Evolutionary conservation across 352 stramenopile species (phyloP).

Genomic region (Globisporangium heterothallicum): DNA sequence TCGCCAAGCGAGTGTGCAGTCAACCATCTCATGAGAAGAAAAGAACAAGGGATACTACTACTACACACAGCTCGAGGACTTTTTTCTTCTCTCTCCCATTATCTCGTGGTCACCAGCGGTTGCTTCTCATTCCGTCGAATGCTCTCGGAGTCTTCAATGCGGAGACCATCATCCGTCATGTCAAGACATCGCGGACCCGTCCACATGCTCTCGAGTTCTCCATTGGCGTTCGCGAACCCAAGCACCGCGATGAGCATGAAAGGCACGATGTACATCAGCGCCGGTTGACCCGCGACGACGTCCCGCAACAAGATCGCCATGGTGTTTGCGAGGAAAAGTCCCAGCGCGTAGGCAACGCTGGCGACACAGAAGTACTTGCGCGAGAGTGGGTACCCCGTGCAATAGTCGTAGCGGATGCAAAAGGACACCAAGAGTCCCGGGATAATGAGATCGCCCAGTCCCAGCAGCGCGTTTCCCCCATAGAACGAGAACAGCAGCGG

Average conservation of each 20-base stretch:
- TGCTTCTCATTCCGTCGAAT: constrained; percentile 4
- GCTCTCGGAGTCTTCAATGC: no score
- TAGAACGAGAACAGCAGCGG: constrained; percentile 16
- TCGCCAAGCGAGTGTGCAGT: no score
- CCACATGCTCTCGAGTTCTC: constrained; percentile 76
- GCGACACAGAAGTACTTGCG: constrained; percentile 73
- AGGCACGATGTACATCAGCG: constrained; percentile 94
- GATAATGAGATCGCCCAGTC: constrained; percentile 96
- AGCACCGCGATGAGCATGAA: constrained; percentile 72
- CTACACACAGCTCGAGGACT: no score
- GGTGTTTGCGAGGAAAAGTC: constrained; percentile 89
- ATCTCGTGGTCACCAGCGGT: constrained; percentile 6
- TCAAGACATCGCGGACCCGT: constrained; percentile 39
- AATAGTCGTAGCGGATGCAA: constrained; percentile 89
- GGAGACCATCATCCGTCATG: constrained; percentile 9
- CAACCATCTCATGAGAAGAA: no score
- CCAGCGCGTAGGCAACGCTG: constrained; percentile 79
- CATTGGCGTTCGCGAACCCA: constrained; percentile 40
- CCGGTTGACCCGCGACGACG: constrained; percentile 87
- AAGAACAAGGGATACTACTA: no score
- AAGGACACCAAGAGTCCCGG: constrained; percentile 93
- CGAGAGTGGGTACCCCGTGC: constrained; percentile 42
- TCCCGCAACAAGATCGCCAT: constrained; percentile 88
- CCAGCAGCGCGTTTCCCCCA: constrained; percentile 88
- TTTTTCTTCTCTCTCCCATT: no score